Evolutionary conservation across 2,329 filamentous ascomycete species (phyloP).

Genomic region (Scedosporium dehoogii): DNA sequence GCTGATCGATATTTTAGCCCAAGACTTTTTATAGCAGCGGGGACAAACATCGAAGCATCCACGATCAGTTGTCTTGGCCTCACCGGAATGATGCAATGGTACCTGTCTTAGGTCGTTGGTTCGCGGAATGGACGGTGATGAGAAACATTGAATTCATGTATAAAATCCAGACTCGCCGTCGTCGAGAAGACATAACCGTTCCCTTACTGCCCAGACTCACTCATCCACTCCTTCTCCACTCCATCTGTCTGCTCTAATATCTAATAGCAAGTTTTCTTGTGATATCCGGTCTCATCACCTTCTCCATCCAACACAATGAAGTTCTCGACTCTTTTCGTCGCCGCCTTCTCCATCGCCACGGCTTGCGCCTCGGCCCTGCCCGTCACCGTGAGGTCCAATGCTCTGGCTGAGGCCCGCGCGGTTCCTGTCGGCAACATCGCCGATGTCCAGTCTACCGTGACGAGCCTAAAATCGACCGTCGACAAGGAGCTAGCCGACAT

Average conservation of each 20-base stretch:
- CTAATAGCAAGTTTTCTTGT: not conserved
- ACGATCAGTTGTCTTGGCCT: not conserved
- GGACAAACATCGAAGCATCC: not conserved
- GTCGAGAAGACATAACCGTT: not conserved
- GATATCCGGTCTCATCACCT: not conserved
- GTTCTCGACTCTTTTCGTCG: constrained; percentile 13
- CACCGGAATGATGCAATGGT: not conserved
- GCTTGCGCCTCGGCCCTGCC: not conserved
- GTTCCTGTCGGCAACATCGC: not conserved
- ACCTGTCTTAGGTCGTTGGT: not conserved
- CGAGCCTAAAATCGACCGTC: not conserved
- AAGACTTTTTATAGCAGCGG: not conserved
- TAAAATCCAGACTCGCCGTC: not conserved
- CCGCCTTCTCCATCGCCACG: constrained; percentile 11
- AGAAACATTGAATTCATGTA: not conserved
- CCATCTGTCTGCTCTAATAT: not conserved
- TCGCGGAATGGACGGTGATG: not conserved
- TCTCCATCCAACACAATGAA: constrained; percentile 15
- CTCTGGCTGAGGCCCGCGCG: too few species aligned
- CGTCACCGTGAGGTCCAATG: too few species aligned
- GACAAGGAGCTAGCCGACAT: not conserved
- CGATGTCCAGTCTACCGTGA: not conserved
- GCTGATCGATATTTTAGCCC: not conserved
- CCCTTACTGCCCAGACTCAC: not conserved
- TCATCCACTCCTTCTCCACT: not conserved